Percentiles rank a stretch among this genome's conserved stretches.
These are phyloP conservation scores for Alisma plantagoaquatica DNA, from an alignment of 106 monocot genomes.

Conservation along the genomic window DNA sequence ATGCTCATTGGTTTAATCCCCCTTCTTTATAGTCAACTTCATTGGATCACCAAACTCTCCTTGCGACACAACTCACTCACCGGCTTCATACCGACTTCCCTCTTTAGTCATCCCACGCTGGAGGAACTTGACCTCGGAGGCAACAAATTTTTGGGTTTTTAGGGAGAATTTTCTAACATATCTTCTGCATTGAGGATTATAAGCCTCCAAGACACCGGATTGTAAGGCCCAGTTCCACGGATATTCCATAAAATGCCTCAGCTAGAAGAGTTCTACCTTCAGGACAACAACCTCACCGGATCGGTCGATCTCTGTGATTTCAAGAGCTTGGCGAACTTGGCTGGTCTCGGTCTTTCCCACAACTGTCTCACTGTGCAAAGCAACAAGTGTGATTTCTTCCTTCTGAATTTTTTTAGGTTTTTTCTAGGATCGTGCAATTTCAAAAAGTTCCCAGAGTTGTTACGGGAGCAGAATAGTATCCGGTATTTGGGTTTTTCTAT, in stretches of 20 bases:
- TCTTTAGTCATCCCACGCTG: conserved; percentile 37
- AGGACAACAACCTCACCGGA: conserved; percentile 47
- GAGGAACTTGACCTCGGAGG: conserved; percentile 19
- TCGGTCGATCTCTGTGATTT: conserved; percentile 24
- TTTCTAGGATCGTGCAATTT: conserved; percentile 47
- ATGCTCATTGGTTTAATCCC: no score
- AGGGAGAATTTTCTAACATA: conserved; percentile 8
- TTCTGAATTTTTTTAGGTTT: conserved; percentile 24
- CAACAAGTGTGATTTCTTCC: conserved; percentile 3
- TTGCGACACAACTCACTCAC: conserved; percentile 35
- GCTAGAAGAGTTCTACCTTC: conserved; percentile 21
- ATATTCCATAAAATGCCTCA: conserved; percentile 22
- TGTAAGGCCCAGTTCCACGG: conserved; percentile 37
- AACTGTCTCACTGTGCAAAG: conserved; percentile 26
- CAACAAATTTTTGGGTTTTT: conserved; percentile 28
- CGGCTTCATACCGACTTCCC: conserved; percentile 24
- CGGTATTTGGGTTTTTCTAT: no score
- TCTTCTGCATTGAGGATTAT: conserved; percentile 20
- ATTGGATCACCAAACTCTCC: no score
- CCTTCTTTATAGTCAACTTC: no score
- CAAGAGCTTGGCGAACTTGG: conserved; percentile 24
- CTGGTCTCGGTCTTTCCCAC: conserved; percentile 39
- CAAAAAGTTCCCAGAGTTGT: conserved; percentile 27
- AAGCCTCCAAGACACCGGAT: conserved; percentile 30
- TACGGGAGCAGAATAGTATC: conserved; percentile 22